Percentiles rank a stretch among this genome's conserved stretches.
Evolutionary conservation across 2,329 filamentous ascomycete genomes (phyloP).

Genomic region (Aureobasidium sp.): DNA sequence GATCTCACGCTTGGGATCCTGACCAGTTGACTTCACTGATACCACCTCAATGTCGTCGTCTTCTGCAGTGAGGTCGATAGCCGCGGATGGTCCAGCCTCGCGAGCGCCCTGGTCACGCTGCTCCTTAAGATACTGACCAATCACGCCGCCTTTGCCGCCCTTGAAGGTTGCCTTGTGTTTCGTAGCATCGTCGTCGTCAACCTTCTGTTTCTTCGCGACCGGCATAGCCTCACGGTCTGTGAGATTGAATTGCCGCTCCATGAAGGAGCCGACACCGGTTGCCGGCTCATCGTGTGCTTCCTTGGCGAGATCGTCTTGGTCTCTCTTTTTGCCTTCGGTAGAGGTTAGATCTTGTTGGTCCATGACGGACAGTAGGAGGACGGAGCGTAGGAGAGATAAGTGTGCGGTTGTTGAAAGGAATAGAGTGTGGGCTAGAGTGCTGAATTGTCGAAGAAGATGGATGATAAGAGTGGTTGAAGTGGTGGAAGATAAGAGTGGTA

Average conservation of each 20-base stretch:
- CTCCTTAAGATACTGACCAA: conserved; percentile 60
- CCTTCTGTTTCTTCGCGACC: conserved; percentile 23
- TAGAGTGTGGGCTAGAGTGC: background rate
- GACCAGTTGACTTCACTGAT: conserved; percentile 10
- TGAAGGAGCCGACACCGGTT: conserved; percentile 46
- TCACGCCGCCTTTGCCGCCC: conserved; percentile 44
- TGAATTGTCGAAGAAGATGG: background rate
- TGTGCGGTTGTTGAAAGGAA: background rate
- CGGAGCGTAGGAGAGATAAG: background rate
- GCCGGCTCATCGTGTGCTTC: conserved; percentile 18
- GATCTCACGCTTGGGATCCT: conserved; percentile 16
- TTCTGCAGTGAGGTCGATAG: conserved; percentile 48
- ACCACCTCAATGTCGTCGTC: conserved; percentile 23
- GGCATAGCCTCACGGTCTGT: conserved; percentile 57
- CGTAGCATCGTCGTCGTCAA: conserved; percentile 26
- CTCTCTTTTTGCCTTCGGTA: conserved; percentile 1
- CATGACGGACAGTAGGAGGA: background rate
- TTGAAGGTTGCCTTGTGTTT: conserved; percentile 39
- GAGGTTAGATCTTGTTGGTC: background rate
- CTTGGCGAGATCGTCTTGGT: background rate
- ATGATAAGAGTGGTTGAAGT: background rate
- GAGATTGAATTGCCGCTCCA: conserved; percentile 71
- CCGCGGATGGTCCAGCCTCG: conserved; percentile 23
- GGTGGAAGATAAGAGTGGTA: background rate
- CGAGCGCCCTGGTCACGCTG: conserved; percentile 42